Conservation (phyloP, 2,329 filamentous ascomycete genomes). For the Chaetomiaceae sp. region DNA sequence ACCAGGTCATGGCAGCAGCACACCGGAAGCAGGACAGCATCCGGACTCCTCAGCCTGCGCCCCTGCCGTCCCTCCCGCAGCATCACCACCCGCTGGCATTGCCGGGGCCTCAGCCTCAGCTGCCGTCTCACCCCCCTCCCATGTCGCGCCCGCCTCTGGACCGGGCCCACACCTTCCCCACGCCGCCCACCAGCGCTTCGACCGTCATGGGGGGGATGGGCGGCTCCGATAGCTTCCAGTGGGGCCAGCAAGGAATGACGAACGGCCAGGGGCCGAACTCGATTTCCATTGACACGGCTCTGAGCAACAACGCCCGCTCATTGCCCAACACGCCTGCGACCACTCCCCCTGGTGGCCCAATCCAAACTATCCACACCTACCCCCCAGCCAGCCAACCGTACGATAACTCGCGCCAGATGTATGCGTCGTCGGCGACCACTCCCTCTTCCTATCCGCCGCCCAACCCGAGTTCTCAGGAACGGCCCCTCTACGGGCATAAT, state of each 20-base stretch:
- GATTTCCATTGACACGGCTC: conserved; percentile 73
- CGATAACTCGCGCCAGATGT: conserved; percentile 72
- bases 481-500: conserved; percentile 61
- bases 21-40: conserved; percentile 70
- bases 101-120: conserved; percentile 48
- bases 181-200: conserved; percentile 87
- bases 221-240: conserved; percentile 74
- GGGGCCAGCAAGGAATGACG: conserved; percentile 61
- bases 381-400: conserved; percentile 64
- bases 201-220: conserved; percentile 72
- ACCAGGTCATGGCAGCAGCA: conserved; percentile 80
- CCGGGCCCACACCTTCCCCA: conserved; percentile 87
- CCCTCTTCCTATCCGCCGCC: conserved; percentile 67
- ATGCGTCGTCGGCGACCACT: conserved; percentile 65
- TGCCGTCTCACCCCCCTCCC: conserved; percentile 62
- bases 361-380: conserved; percentile 78
- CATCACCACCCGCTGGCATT: conserved; percentile 57
- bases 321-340: conserved; percentile 89
- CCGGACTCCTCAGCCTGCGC: conserved; percentile 51
- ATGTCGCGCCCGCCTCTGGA: conserved; percentile 74
- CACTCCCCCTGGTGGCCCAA: conserved; percentile 72
- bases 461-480: conserved; percentile 54
- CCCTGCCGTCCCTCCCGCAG: conserved; percentile 65
- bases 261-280: conserved; percentile 61
- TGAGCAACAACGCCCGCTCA: conserved; percentile 76